Conservation (phyloP, 257 asterid species). For the Nicotiana benthamiana region DNA sequence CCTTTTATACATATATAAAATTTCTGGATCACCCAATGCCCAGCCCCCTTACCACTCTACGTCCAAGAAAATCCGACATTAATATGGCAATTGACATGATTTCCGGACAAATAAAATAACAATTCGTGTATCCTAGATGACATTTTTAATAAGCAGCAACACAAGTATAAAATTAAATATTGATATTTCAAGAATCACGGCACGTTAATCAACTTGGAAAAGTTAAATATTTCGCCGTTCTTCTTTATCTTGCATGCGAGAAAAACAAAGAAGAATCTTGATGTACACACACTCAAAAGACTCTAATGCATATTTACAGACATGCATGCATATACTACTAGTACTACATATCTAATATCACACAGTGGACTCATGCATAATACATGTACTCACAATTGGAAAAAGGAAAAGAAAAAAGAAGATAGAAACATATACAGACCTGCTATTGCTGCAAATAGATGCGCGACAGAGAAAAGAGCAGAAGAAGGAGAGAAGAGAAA, state of each 20-base stretch:
- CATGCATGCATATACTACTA: background rate
- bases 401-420: background rate
- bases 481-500: background rate
- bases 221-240: background rate
- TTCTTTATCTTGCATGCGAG: background rate
- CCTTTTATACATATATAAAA: too few species aligned
- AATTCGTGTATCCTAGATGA: background rate
- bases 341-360: background rate
- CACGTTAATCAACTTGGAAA: background rate
- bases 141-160: background rate
- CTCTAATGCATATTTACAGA: background rate
- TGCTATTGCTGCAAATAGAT: background rate
- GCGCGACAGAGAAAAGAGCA: background rate
- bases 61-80: background rate
- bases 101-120: background rate
- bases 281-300: background rate
- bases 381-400: background rate
- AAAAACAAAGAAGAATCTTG: background rate
- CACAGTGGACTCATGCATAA: background rate
- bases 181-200: background rate
- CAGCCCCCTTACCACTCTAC: too few species aligned
- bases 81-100: background rate
- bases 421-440: background rate
- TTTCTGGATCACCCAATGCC: too few species aligned
- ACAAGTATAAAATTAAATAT: background rate